A percentile compares a stretch with the other conserved stretches of the same genome.
Evolutionary conservation across 2,329 filamentous ascomycete species (phyloP).

Genomic region (Claviceps monticola): DNA sequence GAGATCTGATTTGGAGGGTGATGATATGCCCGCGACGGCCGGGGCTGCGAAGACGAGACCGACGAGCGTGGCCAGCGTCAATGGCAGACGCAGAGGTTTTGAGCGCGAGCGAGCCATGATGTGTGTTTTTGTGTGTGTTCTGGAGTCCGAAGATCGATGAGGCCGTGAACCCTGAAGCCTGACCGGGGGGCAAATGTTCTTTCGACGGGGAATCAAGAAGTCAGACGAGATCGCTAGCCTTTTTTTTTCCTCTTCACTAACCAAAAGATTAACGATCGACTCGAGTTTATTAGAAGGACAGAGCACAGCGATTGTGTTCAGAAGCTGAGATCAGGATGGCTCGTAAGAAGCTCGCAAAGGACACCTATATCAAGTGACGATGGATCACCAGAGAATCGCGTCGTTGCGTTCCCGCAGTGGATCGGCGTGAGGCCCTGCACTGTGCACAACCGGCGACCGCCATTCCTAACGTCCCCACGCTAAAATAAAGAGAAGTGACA

Average conservation of each 20-base stretch:
- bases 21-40: conserved; percentile 13
- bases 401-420: too few relatives aligned
- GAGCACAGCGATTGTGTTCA: too few relatives aligned
- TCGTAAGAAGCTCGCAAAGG: too few relatives aligned
- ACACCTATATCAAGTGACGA: too few relatives aligned
- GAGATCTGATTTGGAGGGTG: conserved; percentile 33
- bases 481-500: too few relatives aligned
- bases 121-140: not conserved
- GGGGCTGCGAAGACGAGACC: conserved; percentile 14
- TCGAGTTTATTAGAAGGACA: too few relatives aligned
- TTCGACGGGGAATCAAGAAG: not conserved
- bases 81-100: not conserved
- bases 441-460: too few relatives aligned
- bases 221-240: not conserved
- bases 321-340: too few relatives aligned
- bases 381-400: too few relatives aligned
- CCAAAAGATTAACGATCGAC: too few relatives aligned
- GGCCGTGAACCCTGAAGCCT: not conserved
- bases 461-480: too few relatives aligned
- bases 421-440: too few relatives aligned
- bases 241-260: not conserved
- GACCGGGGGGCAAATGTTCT: not conserved
- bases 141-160: not conserved
- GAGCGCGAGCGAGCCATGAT: conserved; percentile 1
- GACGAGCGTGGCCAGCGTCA: conserved; percentile 13